These are phyloP conservation scores for Gonapodya sp. DNA, from an alignment of 192 early-diverging fungal genomes.

Conservation along the genomic window DNA sequence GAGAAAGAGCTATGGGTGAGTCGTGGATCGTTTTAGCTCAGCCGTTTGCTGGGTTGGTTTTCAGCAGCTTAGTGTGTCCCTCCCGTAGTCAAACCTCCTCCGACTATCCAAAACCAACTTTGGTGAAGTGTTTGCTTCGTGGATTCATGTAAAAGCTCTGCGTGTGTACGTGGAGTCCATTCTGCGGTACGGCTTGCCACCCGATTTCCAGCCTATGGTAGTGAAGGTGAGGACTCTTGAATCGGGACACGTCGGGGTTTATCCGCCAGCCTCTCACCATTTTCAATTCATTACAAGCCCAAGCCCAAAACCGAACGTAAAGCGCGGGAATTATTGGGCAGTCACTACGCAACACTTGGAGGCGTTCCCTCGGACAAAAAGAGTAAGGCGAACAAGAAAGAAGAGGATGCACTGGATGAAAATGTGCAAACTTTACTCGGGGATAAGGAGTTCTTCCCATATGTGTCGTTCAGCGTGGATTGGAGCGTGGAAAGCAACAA, in stretches of 20 bases:
- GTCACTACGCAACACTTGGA: conserved; percentile 76
- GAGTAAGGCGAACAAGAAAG: conserved; percentile 20
- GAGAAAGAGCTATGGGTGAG: conserved; percentile 61
- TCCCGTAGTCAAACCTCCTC: conserved; percentile 48
- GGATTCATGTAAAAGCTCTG: conserved; percentile 91
- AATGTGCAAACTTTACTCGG: conserved; percentile 61
- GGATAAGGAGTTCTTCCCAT: conserved; percentile 88
- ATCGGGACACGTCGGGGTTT: too few relatives aligned
- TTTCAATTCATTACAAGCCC: conserved; percentile 35
- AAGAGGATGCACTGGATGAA: conserved; percentile 47
- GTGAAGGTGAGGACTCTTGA: conserved; percentile 63
- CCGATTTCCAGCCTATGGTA: conserved; percentile 72
- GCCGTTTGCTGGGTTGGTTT: neutral
- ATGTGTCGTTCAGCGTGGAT: conserved; percentile 67
- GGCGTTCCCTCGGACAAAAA: conserved; percentile 35
- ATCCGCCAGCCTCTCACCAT: neutral
- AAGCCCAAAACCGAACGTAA: conserved; percentile 73
- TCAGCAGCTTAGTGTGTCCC: conserved; percentile 2
- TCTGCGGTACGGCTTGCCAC: conserved; percentile 92
- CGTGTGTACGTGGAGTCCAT: conserved; percentile 95
- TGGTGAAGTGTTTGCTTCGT: conserved; percentile 82
- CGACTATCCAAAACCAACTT: conserved; percentile 90
- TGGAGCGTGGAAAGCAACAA: conserved; percentile 16
- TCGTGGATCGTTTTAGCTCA: neutral
- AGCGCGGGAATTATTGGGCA: conserved; percentile 63